phyloP scores from a whole-genome alignment of 768 basidiomycete species.

The Tulasnella sp. region DNA sequence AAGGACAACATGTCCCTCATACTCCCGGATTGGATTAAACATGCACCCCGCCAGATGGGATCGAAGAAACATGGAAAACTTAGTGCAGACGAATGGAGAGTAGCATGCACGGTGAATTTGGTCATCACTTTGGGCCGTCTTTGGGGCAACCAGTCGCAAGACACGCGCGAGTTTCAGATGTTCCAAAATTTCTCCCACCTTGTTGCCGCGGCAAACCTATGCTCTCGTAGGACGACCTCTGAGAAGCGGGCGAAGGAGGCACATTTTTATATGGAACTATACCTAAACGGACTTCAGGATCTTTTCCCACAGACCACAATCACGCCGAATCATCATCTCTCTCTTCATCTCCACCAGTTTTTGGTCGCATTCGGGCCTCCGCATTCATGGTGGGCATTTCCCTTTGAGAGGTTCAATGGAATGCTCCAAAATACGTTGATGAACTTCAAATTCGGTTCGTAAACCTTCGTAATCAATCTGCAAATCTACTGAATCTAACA shows the following conservation, averaged over 20 bases:
- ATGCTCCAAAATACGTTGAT: conserved; percentile 26
- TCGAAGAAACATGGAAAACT: conserved; percentile 24
- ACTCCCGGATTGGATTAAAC: conserved; percentile 23
- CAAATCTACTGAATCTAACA: not conserved
- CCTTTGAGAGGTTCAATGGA: conserved; percentile 29
- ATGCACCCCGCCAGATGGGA: conserved; percentile 25
- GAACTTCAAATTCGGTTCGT: conserved; percentile 27
- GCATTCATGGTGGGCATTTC: conserved; percentile 29
- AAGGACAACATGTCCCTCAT: conserved; percentile 20
- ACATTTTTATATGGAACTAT: conserved; percentile 24
- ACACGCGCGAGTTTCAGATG: conserved; percentile 18
- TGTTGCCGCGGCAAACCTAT: conserved; percentile 26
- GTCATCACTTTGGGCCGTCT: conserved; percentile 29
- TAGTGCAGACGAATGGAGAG: conserved; percentile 32
- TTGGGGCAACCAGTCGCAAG: conserved; percentile 24
- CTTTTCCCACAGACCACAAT: conserved; percentile 26
- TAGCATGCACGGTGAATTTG: conserved; percentile 26
- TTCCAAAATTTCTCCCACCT: conserved; percentile 29
- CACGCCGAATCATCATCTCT: conserved; percentile 30
- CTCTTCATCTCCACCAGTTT: conserved; percentile 28
- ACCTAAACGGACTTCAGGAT: conserved; percentile 24
- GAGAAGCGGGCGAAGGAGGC: conserved; percentile 21
- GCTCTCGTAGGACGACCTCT: conserved; percentile 21
- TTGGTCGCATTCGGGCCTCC: conserved; percentile 28
- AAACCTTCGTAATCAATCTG: not conserved